These are phyloP conservation scores for Colletotrichum musae DNA, from an alignment of 2,329 filamentous ascomycete genomes.

Conservation along the genomic window DNA sequence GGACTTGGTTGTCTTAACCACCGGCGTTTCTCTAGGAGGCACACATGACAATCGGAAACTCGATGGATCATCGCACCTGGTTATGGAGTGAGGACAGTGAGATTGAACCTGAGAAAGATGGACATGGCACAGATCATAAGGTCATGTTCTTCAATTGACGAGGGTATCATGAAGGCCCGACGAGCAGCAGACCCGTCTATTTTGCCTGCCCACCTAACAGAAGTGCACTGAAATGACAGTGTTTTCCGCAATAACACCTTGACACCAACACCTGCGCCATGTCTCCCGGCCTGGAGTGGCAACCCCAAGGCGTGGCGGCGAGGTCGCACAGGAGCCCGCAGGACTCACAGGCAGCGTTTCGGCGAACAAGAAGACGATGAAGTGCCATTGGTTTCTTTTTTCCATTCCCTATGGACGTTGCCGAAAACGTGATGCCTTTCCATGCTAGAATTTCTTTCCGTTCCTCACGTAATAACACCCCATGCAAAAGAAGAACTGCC, in stretches of 20 bases:
- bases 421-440: conserved; percentile 44
- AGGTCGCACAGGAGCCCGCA: conserved; percentile 14
- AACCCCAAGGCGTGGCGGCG: conserved; percentile 13
- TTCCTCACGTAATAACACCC: conserved; percentile 44
- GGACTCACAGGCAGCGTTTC: conserved; percentile 28
- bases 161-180: conserved; percentile 39
- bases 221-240: conserved; percentile 20
- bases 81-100: too few species aligned
- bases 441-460: conserved; percentile 44
- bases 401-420: conserved; percentile 44
- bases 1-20: too few species aligned
- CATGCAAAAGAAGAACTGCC: conserved; percentile 44
- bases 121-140: background rate
- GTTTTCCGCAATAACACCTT: conserved; percentile 25
- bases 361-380: conserved; percentile 29
- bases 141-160: conserved; percentile 35
- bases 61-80: too few species aligned
- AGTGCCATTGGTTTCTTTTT: conserved; percentile 42
- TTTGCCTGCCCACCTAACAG: conserved; percentile 27
- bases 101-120: too few species aligned
- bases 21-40: too few species aligned
- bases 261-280: conserved; percentile 27
- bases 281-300: conserved; percentile 6
- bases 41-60: too few species aligned
- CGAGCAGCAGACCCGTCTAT: conserved; percentile 32